These are phyloP conservation scores for Bryum argenteum DNA, from an alignment of 225 moss, liverwort and hornwort species.

Conservation along the genomic window DNA sequence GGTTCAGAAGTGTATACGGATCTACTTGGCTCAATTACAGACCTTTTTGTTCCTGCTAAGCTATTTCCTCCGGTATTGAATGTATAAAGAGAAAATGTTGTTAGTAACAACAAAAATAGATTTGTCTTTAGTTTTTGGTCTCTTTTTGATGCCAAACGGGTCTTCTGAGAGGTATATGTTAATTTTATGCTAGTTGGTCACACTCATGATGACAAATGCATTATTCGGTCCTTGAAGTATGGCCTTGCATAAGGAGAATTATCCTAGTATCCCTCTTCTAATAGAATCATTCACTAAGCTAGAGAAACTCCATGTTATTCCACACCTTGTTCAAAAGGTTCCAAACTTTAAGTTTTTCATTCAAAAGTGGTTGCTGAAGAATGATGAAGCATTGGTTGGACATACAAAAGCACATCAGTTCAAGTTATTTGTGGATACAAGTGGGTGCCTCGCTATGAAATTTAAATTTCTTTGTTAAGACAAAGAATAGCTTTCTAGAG, in stretches of 20 bases:
- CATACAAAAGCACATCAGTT: not conserved
- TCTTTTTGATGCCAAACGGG: not conserved
- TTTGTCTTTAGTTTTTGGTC: not conserved
- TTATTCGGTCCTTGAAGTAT: too few species aligned
- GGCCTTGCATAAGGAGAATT: too few species aligned
- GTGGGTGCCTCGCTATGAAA: not conserved
- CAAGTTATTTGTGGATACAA: not conserved
- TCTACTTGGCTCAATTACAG: not conserved
- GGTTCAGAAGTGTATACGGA: not conserved
- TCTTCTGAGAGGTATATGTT: too few species aligned
- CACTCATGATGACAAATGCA: too few species aligned
- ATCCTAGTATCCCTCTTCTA: not conserved
- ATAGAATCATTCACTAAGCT: not conserved
- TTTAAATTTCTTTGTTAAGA: not conserved
- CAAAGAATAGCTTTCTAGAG: not conserved
- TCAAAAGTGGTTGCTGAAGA: not conserved
- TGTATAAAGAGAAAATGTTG: too few species aligned
- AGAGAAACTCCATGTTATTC: not conserved
- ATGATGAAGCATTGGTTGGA: not conserved
- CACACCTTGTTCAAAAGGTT: not conserved
- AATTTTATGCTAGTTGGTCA: too few species aligned
- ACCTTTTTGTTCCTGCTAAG: too few species aligned
- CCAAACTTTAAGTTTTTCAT: not conserved
- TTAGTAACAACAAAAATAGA: not conserved
- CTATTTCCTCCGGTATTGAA: too few species aligned